These are phyloP conservation scores for Endotrypanum monterogeii DNA, from an alignment of 208 protist genomes.

Conservation along the genomic window DNA sequence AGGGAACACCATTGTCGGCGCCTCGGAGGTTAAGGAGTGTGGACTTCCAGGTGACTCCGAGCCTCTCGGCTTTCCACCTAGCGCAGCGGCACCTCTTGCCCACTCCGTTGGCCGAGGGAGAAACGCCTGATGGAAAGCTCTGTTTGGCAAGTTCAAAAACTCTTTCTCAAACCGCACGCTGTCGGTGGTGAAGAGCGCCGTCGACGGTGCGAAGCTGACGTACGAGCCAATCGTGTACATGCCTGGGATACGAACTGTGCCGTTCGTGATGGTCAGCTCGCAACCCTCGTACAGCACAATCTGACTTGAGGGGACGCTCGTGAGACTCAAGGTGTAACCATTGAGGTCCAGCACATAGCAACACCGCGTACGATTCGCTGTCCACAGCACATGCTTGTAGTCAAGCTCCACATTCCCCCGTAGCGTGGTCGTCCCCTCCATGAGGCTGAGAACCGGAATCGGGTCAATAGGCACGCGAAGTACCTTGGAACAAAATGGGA, in stretches of 20 bases:
- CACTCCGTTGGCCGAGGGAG: slow-evolving; percentile 11
- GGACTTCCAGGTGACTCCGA: slow-evolving; percentile 15
- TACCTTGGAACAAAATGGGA: slow-evolving; percentile 79
- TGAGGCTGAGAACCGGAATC: slow-evolving; percentile 55
- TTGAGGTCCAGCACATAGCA: slow-evolving; percentile 79
- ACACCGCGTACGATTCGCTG: slow-evolving; percentile 61
- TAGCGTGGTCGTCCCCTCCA: slow-evolving; percentile 50
- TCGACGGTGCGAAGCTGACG: slow-evolving; percentile 70
- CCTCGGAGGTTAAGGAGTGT: slow-evolving; percentile 3
- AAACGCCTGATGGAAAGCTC: slow-evolving; percentile 24
- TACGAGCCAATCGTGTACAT: slow-evolving; percentile 85
- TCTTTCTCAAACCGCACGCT: slow-evolving; percentile 69
- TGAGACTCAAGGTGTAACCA: slow-evolving; percentile 57
- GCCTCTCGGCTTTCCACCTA: not conserved
- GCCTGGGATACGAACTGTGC: slow-evolving; percentile 76
- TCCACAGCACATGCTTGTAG: slow-evolving; percentile 69
- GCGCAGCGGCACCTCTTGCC: not conserved
- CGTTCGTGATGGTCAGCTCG: slow-evolving; percentile 87
- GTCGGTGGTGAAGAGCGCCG: slow-evolving; percentile 57
- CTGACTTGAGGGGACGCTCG: slow-evolving; percentile 50
- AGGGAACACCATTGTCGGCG: slow-evolving; percentile 7
- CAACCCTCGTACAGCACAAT: slow-evolving; percentile 78
- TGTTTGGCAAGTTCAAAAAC: slow-evolving; percentile 43
- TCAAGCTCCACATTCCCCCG: slow-evolving; percentile 64
- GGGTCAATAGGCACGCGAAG: slow-evolving; percentile 66